Percentiles rank a stretch among this genome's conserved stretches.
Evolutionary conservation across 2,329 filamentous ascomycete genomes (phyloP).

Genomic region (Penicillium sp.): DNA sequence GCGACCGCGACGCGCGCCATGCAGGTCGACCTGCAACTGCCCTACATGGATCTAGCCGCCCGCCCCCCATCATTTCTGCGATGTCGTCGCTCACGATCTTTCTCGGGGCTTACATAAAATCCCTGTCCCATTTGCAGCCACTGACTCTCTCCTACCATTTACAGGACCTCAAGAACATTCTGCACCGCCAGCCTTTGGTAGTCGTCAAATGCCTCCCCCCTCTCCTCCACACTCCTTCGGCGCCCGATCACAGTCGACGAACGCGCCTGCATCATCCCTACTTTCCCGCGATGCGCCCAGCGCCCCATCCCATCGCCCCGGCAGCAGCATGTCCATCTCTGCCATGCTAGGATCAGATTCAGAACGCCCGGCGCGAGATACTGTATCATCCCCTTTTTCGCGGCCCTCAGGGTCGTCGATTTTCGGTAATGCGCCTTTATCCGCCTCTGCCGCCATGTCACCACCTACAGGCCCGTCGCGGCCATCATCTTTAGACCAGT

Average conservation of each 20-base stretch:
- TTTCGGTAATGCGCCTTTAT: constrained; percentile 39
- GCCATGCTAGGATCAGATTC: constrained; percentile 66
- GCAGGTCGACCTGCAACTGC: constrained; percentile 12
- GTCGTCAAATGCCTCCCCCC: constrained; percentile 56
- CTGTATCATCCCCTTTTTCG: constrained; percentile 50
- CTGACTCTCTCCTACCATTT: constrained; percentile 10
- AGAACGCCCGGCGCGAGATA: constrained; percentile 51
- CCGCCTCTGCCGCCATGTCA: constrained; percentile 47
- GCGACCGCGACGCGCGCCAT: constrained; percentile 21
- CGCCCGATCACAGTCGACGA: constrained; percentile 46
- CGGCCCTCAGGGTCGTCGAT: constrained; percentile 47
- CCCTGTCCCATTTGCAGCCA: background rate
- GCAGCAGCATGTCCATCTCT: constrained; percentile 74
- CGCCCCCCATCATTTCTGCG: constrained; percentile 12
- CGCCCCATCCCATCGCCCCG: constrained; percentile 57
- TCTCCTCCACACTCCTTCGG: constrained; percentile 54
- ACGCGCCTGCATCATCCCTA: constrained; percentile 44
- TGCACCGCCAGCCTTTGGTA: constrained; percentile 39
- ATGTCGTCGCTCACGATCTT: constrained; percentile 9
- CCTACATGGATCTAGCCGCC: constrained; percentile 11
- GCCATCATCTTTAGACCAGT: constrained; percentile 61
- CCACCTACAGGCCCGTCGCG: constrained; percentile 47
- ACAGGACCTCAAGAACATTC: constrained; percentile 39
- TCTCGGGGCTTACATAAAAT: background rate
- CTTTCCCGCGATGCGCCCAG: constrained; percentile 60